These are phyloP conservation scores for Citropsis articulata DNA, from an alignment of 345 rosid species.

Conservation along the genomic window DNA sequence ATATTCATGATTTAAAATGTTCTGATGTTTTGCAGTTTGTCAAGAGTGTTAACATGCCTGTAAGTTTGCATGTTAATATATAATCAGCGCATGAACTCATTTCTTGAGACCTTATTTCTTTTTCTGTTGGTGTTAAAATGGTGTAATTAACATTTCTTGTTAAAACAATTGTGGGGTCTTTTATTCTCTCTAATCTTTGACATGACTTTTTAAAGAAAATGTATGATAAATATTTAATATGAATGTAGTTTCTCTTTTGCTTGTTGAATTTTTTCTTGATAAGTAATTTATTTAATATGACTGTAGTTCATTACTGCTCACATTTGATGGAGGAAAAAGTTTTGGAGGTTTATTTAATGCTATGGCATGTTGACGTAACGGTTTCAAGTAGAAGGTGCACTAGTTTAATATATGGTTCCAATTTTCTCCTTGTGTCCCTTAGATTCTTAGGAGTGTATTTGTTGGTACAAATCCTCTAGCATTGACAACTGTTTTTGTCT, in stretches of 20 bases:
- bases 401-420: neutral
- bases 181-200: neutral
- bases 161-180: neutral
- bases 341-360: neutral
- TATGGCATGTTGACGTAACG: neutral
- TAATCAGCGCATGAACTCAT: neutral
- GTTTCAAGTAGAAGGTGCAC: neutral
- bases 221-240: neutral
- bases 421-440: neutral
- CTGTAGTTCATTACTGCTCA: neutral
- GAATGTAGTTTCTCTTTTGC: no score
- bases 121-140: neutral
- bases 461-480: conserved; percentile 5
- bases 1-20: conserved; percentile 26
- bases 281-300: neutral
- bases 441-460: neutral
- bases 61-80: conserved; percentile 29
- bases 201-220: neutral
- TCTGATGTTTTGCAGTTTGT: conserved; percentile 28
- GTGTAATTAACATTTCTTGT: neutral
- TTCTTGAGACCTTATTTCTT: neutral
- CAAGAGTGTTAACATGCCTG: conserved; percentile 26
- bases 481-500: conserved; percentile 2
- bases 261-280: neutral
- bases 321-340: neutral